A percentile compares a stretch with the other conserved stretches of the same genome.
Evolutionary conservation across 495 filamentous ascomycete genomes (phyloP).

Genomic region (Trypethelium eluteriae): DNA sequence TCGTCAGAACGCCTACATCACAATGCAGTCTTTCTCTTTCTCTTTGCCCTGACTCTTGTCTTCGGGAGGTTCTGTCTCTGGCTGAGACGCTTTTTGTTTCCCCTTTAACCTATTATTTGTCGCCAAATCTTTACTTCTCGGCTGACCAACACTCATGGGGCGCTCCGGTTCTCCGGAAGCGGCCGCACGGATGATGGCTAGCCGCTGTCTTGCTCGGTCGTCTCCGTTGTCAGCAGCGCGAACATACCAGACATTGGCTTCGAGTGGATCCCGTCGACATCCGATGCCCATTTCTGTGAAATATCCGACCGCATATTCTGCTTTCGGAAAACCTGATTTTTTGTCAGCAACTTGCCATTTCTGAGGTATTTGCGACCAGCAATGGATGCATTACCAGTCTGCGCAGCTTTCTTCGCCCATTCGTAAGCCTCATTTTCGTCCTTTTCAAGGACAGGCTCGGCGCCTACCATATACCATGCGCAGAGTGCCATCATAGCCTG

Average conservation of each 20-base stretch:
- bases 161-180: slow-evolving; percentile 56
- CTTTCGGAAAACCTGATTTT: slow-evolving; percentile 70
- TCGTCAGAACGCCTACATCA: slow-evolving; percentile 9
- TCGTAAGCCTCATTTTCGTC: slow-evolving; percentile 95
- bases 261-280: slow-evolving; percentile 81
- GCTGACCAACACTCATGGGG: slow-evolving; percentile 24
- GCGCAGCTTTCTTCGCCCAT: slow-evolving; percentile 83
- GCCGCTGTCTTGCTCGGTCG: slow-evolving; percentile 73
- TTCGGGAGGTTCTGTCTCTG: not conserved
- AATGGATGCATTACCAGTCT: slow-evolving; percentile 52
- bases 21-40: slow-evolving; percentile 13
- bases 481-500: slow-evolving; percentile 98
- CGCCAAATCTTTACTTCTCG: slow-evolving; percentile 27
- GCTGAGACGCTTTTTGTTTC: not conserved
- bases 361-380: too few relatives aligned
- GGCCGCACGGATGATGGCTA: slow-evolving; percentile 79
- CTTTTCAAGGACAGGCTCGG: slow-evolving; percentile 84
- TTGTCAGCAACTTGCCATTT: not conserved
- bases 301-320: slow-evolving; percentile 90
- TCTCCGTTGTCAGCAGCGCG: slow-evolving; percentile 90
- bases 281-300: slow-evolving; percentile 99
- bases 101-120: slow-evolving; percentile 4
- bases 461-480: slow-evolving; percentile 96
- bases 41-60: slow-evolving; percentile 1
- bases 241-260: slow-evolving; percentile 98